These are phyloP conservation scores for Aspergillus biplanus DNA, from an alignment of 495 filamentous ascomycete genomes.

Conservation along the genomic window DNA sequence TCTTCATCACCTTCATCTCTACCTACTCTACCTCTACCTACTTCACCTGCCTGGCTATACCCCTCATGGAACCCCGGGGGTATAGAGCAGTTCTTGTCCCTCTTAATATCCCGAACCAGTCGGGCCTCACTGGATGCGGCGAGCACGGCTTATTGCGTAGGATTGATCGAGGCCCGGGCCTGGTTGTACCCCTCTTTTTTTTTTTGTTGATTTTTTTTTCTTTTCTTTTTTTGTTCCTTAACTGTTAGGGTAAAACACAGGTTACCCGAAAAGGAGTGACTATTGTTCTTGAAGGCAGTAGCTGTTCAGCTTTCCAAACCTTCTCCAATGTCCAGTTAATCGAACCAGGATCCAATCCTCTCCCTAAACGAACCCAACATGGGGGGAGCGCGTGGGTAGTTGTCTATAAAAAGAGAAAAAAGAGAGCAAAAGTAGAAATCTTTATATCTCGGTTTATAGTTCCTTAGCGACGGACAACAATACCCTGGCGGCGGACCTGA, in stretches of 20 bases:
- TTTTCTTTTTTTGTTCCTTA: constrained; percentile 13
- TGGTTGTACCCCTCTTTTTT: constrained; percentile 22
- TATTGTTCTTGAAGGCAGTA: constrained; percentile 18
- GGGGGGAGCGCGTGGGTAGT: neutral
- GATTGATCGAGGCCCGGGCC: constrained; percentile 6
- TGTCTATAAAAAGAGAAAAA: neutral
- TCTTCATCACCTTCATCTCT: constrained; percentile 1
- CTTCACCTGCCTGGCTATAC: constrained; percentile 16
- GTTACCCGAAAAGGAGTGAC: constrained; percentile 24
- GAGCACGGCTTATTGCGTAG: constrained; percentile 29
- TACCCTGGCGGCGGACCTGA: constrained; percentile 71
- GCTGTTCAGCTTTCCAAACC: constrained; percentile 14
- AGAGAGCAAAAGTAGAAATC: neutral
- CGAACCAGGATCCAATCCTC: constrained; percentile 10
- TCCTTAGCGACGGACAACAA: constrained; percentile 65
- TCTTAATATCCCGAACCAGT: constrained; percentile 4
- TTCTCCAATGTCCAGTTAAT: constrained; percentile 17
- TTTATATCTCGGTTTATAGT: neutral
- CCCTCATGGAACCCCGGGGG: neutral
- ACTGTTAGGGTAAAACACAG: constrained; percentile 20
- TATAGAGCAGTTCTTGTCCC: constrained; percentile 20
- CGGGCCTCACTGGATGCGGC: constrained; percentile 18
- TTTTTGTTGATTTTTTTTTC: constrained; percentile 21
- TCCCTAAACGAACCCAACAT: neutral
- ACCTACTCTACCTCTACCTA: neutral